Base-by-base conservation (phyloP, 495 filamentous ascomycete species). In the Durotheca rogersii region DNA sequence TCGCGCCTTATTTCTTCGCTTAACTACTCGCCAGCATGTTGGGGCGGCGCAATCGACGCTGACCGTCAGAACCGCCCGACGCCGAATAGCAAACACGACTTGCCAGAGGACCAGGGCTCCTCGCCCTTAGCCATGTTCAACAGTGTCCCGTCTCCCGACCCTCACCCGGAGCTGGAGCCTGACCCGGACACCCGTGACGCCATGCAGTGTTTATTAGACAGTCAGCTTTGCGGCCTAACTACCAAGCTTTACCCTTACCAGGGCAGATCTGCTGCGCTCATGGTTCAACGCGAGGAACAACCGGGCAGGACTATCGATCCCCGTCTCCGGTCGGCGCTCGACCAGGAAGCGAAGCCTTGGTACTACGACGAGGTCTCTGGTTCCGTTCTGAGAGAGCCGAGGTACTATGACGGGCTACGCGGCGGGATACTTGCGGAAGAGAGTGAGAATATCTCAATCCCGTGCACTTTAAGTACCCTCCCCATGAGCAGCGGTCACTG, bases 71-170 rank as follows among this genome's bases (percentile, higher is more conserved):
- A 21, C 33, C 31, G 11, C 16, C 5, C 30, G 18, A 16, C 20
- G 14, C 31, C 40, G 18, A 31, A 29, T 15, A 1, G 12, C 38
- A 14, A 42, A 6, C 18, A 12, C 37, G 7, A 32, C 4, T 7
- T 23, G 29, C 1, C 18, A 46, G 6, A 20, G 4, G 41, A 38
- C 1, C 73, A 84, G 4, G 71, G 82, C 29, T 67, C 80, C 9
- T 89, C 88, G 0, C 67, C 96, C 0, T 87, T 90, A 56, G 82
- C 88, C 48, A 80, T 95, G 52, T 97, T 94, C 72, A 97, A 96
- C 69, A 88, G 76, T 2, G 69, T 96, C 6, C 75, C 85, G 7
- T 83, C 90, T 7, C 92, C 92, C 0, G 59, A 74, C 2, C 87
- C 89, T 6, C 53, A 54, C 0, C 71, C 78, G 2, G 67, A 80